Evolutionary conservation across 148 eudicot genomes (phyloP), one percentile per base, ranked within the genome.

Genomic region (Rheum nobile): DNA sequence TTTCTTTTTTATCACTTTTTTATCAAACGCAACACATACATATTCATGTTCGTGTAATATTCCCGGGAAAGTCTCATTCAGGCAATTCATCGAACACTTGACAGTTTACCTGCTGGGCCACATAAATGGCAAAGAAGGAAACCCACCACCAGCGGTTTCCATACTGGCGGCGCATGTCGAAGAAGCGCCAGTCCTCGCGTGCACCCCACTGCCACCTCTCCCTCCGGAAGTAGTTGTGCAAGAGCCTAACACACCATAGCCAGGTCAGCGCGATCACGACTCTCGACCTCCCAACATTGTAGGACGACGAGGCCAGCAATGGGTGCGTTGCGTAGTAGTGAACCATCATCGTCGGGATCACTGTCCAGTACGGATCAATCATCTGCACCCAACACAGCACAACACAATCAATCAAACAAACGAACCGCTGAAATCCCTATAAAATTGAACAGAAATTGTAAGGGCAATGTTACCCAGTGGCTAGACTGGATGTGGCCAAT

Each of bases 161-260:
- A 34, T 91, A 89, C 75, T 88, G 89, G 9, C 1, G 74, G 13
- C 84, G 73, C 97, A 94, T 85, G 76, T 89, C 89, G 24, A 82
- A 79, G 71, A 91, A 94, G 42, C 98, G 87, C 98, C 98, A 94
- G 72, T 94, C 98, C 71, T 94, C 97, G 63, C 88, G 84, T n/a
- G 90, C 90, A 37, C 98, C 98, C 90, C 87, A 88, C 39, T 94
- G 93, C 98, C 98, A 94, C 35, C 75, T 83, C 77, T 94, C 98
- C 0, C 97, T 87, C 54, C 98, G 93, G 73, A 91, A 94, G 82
- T 94, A 94, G 82, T 86, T 91, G 79, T 94, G 98, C 0, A 82
- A 79, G 48, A 94, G 87, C 83, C 98, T 87, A 31, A 87, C 26
- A 77, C 87, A 80, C 98, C 98, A 94, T 14, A 86, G n/a, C 85